Base-by-base conservation (phyloP, 148 eudicot genomes). In the Fagopyrum tataricum region DNA sequence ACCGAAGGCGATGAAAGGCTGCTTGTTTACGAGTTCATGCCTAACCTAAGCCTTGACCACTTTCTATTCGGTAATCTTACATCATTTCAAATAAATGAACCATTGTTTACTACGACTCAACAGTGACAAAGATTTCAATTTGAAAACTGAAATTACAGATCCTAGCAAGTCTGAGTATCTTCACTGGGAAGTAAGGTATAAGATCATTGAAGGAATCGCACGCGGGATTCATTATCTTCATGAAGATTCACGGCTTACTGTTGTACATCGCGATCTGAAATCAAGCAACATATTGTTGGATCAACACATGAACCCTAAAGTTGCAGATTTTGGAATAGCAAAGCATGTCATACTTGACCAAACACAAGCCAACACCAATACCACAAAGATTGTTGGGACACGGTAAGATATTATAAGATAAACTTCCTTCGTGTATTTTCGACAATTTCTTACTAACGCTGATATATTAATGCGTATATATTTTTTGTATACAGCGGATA, bases 11-110 rank as follows among this genome's bases (percentile, higher is more conserved):
- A 79, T 37, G 86, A 87, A 67, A 76, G 72, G 44, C 81, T 87
- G 72, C 53, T 87, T 44, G 59, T 87, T 7, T 87, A 87, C 59
- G 88, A 87, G 66, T 86, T 82, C 79, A 80, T 84, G 82, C 80
- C 85, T 24, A 86, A 86, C 71, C 75, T 62, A 68, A 79, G 90
- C 72, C 76, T 87, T 49, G 90, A 86, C 71, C 71, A 53, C 55
- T 77, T 80, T 55, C 75, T 86, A 1, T 86, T 86, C 24, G 79
- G 90, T 84, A 74, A 46, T 2, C 37, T 17, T 24, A 17, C 4
- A 64, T 4, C 44, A 14, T 64, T 64, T 14, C 14, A 39, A 10
- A 4, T 12, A 7, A 31, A 24, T 62, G n/a, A 31, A 62, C 8
- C 31, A 1, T 62, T 1, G 1, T 62, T n/a, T 10, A 11, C 42